These are phyloP conservation scores for Cornus controversa DNA, from an alignment of 148 eudicot genomes.

Conservation along the genomic window DNA sequence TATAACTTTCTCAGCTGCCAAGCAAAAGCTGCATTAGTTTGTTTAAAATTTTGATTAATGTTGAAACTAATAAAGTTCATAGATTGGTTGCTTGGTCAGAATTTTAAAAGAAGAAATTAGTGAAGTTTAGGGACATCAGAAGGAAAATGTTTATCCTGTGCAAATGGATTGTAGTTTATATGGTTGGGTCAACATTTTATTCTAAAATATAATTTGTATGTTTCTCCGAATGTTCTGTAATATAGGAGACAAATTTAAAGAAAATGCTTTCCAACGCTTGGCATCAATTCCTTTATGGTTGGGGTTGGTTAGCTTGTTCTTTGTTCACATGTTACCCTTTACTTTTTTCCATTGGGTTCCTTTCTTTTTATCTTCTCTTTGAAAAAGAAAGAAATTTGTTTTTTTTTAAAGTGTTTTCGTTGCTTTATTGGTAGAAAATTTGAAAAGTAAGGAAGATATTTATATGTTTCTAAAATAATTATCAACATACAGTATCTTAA, in stretches of 20 bases:
- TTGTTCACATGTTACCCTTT: slow-evolving; percentile 29
- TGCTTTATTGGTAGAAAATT: not conserved
- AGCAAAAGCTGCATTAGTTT: no score
- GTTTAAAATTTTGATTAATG: not conserved
- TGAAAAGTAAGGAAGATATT: not conserved
- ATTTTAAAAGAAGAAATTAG: not conserved
- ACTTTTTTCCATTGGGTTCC: slow-evolving; percentile 14
- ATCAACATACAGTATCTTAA: no score
- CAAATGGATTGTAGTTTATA: not conserved
- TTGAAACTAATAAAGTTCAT: no score
- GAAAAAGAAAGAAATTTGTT: slow-evolving; percentile 20
- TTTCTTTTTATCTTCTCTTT: slow-evolving; percentile 19
- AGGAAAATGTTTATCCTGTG: not conserved
- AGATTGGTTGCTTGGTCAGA: not conserved
- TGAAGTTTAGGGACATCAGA: not conserved
- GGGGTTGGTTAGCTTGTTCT: slow-evolving; percentile 25
- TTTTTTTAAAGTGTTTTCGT: no score
- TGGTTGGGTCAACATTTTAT: slow-evolving; percentile 13
- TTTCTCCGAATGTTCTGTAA: not conserved
- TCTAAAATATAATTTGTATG: not conserved
- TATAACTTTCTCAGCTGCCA: no score
- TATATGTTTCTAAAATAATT: not conserved
- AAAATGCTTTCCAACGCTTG: not conserved
- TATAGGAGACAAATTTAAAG: slow-evolving; percentile 10
- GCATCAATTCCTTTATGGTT: slow-evolving; percentile 22